A percentile compares a stretch with the other conserved stretches of the same genome.
Evolutionary conservation across 768 basidiomycete genomes (phyloP).

Genomic region (Rhodotorula paludigena): DNA sequence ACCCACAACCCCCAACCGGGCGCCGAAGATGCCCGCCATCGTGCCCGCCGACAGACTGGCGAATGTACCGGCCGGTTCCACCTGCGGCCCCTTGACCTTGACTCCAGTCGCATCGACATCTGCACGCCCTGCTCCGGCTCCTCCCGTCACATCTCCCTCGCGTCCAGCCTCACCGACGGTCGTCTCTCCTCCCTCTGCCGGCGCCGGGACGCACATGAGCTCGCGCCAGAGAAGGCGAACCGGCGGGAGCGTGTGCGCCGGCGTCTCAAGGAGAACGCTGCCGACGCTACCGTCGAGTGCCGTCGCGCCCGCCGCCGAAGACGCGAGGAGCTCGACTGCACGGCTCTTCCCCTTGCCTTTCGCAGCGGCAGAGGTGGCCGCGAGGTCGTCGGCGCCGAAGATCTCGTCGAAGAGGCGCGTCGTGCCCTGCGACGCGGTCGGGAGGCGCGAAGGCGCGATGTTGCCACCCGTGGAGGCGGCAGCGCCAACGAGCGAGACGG

Average conservation of each 20-base stretch:
- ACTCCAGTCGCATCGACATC: too few relatives aligned
- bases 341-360: constrained; percentile 14
- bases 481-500: constrained; percentile 66
- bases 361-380: neutral
- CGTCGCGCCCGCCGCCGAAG: neutral
- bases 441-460: constrained; percentile 20
- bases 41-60: neutral
- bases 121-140: neutral
- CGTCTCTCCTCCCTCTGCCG: too few relatives aligned
- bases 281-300: neutral
- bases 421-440: constrained; percentile 7
- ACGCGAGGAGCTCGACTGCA: neutral
- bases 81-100: too few relatives aligned
- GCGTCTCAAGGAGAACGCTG: constrained; percentile 15
- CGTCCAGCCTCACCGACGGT: neutral
- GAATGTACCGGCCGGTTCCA: too few relatives aligned
- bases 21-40: neutral
- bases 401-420: constrained; percentile 41
- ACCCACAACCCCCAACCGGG: neutral
- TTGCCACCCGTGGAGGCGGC: constrained; percentile 38
- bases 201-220: neutral
- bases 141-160: too few relatives aligned
- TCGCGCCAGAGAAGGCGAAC: constrained; percentile 32
- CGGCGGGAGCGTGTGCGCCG: constrained; percentile 31
- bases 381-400: constrained; percentile 25